Conservation (phyloP, 345 rosid genomes). For the Eucalyptus regnans region DNA sequence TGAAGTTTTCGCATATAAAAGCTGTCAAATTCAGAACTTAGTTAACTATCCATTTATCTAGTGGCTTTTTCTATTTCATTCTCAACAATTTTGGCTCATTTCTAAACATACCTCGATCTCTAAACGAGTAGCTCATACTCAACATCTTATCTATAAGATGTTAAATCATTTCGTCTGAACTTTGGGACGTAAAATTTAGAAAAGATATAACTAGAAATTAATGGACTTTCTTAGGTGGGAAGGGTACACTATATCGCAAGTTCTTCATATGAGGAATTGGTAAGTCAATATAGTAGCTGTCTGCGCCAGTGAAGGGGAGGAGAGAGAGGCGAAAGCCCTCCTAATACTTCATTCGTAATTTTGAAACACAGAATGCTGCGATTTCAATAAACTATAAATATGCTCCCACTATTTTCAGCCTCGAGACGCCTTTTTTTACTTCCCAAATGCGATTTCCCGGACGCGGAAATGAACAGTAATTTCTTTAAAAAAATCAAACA, state of each 20-base stretch:
- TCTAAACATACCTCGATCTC: background rate
- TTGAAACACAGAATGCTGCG: background rate
- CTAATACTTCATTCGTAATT: background rate
- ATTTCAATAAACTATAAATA: background rate
- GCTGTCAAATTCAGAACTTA: background rate
- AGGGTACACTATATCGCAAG: too few species aligned
- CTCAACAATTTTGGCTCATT: background rate
- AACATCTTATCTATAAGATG: rapidly evolving
- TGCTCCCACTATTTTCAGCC: background rate
- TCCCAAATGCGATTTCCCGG: background rate
- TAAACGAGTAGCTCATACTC: background rate
- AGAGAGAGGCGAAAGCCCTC: too few species aligned
- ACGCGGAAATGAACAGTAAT: background rate
- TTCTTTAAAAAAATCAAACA: background rate
- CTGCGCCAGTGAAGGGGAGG: rapidly evolving
- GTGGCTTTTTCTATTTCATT: background rate
- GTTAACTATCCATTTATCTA: background rate
- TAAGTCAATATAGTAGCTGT: rapidly evolving
- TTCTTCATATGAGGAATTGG: rapidly evolving
- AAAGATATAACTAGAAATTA: rapidly evolving
- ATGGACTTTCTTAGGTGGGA: rapidly evolving
- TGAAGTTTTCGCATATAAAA: background rate
- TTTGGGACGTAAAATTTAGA: rapidly evolving
- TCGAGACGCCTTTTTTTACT: background rate
- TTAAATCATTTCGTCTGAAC: rapidly evolving